A percentile compares a stretch with the other conserved stretches of the same genome.
phyloP scores from a whole-genome alignment of 805 yeast genomes.

The Saccharomycopsis javanensis region DNA sequence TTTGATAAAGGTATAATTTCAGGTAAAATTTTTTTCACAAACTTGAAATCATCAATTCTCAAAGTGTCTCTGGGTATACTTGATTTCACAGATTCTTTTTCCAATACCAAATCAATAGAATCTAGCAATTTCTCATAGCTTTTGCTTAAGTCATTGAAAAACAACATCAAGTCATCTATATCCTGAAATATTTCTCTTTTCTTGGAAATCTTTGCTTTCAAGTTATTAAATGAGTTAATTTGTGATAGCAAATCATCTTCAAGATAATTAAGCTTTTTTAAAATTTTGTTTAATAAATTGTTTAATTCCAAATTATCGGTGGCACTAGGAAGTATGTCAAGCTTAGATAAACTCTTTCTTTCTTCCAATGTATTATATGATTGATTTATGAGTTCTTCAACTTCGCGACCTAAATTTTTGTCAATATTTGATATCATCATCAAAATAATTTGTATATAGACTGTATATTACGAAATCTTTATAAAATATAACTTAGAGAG shows the following conservation, averaged over 20 bases:
- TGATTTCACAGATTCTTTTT: conserved; percentile 4
- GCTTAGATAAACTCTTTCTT: conserved; percentile 7
- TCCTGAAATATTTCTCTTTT: not conserved
- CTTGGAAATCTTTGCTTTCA: not conserved
- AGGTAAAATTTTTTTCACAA: conserved; percentile 11
- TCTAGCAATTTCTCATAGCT: conserved; percentile 12
- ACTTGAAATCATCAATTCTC: conserved; percentile 8
- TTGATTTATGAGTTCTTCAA: conserved; percentile 6
- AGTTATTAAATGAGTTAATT: conserved; percentile 6
- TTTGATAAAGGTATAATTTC: conserved; percentile 10
- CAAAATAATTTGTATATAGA: no score
- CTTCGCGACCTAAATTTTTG: not conserved
- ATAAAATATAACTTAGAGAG: no score
- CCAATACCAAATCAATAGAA: conserved; percentile 14
- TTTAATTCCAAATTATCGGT: conserved; percentile 13
- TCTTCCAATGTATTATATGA: conserved; percentile 14
- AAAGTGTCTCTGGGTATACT: not conserved
- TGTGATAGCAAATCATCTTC: conserved; percentile 14
- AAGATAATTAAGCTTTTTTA: conserved; percentile 11
- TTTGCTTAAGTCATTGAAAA: conserved; percentile 2
- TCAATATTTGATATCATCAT: not conserved
- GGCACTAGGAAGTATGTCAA: conserved; percentile 11
- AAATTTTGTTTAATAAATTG: conserved; percentile 4
- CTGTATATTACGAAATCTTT: no score
- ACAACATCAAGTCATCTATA: conserved; percentile 1